Evolutionary conservation across 345 rosid species (phyloP).

Genomic region (Linum tenue): DNA sequence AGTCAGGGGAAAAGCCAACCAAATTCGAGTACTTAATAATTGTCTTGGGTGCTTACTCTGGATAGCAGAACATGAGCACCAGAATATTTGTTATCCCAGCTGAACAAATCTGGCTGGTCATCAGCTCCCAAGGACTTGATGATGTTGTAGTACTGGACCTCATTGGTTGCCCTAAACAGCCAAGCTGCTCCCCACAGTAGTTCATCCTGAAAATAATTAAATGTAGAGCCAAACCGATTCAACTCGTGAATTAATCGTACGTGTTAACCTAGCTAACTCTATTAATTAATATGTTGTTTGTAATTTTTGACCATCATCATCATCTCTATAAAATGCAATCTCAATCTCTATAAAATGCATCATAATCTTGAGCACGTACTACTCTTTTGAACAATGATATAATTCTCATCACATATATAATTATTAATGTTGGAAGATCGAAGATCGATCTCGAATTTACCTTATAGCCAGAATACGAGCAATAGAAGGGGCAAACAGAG

Average conservation of each 20-base stretch:
- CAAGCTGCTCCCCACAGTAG: constrained; percentile 85
- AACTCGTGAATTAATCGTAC: too few relatives aligned
- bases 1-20: too few relatives aligned
- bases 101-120: constrained; percentile 71
- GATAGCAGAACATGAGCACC: constrained; percentile 81
- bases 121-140: constrained; percentile 60
- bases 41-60: constrained; percentile 30
- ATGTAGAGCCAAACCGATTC: too few relatives aligned
- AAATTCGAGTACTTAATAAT: not conserved
- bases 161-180: constrained; percentile 67
- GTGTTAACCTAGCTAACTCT: too few relatives aligned
- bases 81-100: constrained; percentile 92
- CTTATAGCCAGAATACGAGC: constrained; percentile 86
- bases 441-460: constrained; percentile 17
- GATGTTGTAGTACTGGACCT: constrained; percentile 47
- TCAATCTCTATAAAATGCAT: too few relatives aligned
- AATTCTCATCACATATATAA: too few relatives aligned
- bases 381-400: too few relatives aligned
- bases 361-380: too few relatives aligned
- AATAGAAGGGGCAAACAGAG: constrained; percentile 75
- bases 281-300: too few relatives aligned
- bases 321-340: not conserved
- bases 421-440: too few relatives aligned
- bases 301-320: not conserved
- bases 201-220: constrained; percentile 47